These are phyloP conservation scores for Fusarium pseudonygamai DNA, from an alignment of 2,329 filamentous ascomycete genomes.

Conservation along the genomic window DNA sequence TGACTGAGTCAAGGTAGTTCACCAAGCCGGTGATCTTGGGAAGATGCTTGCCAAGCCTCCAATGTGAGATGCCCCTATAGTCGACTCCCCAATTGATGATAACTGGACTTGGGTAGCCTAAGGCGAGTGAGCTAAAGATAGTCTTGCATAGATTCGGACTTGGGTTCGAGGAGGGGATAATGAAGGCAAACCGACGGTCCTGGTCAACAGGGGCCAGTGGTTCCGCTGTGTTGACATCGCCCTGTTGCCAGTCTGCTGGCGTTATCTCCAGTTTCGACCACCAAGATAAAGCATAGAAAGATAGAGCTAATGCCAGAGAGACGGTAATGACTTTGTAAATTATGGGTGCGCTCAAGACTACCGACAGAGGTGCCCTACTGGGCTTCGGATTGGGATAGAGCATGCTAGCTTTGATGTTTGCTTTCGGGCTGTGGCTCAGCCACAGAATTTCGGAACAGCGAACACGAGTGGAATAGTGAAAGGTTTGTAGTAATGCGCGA, in stretches of 20 bases:
- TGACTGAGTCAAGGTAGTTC: not conserved
- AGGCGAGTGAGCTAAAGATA: not conserved
- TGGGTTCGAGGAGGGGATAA: not conserved
- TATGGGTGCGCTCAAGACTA: not conserved
- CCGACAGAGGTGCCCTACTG: not conserved
- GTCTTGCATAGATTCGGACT: not conserved
- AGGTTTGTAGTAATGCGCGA: accelerated
- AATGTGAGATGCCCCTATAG: not conserved
- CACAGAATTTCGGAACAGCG: not conserved
- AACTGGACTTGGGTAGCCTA: not conserved
- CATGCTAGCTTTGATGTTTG: not conserved
- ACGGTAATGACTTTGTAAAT: not conserved
- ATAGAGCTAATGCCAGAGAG: not conserved
- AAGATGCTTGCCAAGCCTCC: not conserved
- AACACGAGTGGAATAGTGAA: not conserved
- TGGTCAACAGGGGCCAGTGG: not conserved
- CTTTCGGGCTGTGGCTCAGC: not conserved
- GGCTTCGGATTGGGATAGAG: not conserved
- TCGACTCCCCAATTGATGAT: constrained; percentile 1
- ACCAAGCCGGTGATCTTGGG: not conserved
- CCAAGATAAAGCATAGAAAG: not conserved
- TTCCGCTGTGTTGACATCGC: not conserved
- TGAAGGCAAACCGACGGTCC: not conserved
- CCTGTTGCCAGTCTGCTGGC: not conserved
- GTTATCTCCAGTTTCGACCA: not conserved